These are phyloP conservation scores for Lepidium africanum DNA, from an alignment of 345 rosid species.

Conservation along the genomic window DNA sequence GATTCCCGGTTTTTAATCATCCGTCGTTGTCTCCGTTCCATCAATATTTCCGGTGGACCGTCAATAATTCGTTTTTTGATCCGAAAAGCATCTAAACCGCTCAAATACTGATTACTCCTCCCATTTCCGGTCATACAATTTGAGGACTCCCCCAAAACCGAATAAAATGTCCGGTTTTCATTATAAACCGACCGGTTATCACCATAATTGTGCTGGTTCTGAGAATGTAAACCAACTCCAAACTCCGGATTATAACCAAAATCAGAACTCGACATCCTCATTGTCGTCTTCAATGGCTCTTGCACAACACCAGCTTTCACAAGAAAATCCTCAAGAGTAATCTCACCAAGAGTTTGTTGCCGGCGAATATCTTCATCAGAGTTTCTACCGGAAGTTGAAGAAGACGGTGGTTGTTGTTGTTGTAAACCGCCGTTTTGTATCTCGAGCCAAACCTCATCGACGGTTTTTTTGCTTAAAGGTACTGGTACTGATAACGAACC, in stretches of 20 bases:
- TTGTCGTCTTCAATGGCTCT: conserved; percentile 22
- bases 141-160: conserved; percentile 35
- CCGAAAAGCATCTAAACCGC: conserved; percentile 30
- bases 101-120: conserved; percentile 18
- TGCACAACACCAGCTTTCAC: conserved; percentile 79
- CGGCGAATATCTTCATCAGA: conserved; percentile 28
- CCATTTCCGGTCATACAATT: conserved; percentile 28
- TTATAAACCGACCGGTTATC: conserved; percentile 25
- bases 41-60: conserved; percentile 62
- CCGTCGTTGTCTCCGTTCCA: conserved; percentile 75
- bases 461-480: conserved; percentile 74
- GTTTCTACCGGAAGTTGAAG: background rate
- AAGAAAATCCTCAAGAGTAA: conserved; percentile 80
- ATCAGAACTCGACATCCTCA: conserved; percentile 14
- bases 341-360: conserved; percentile 67
- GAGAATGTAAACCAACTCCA: conserved; percentile 31
- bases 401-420: conserved; percentile 1
- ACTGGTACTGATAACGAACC: conserved; percentile 70
- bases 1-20: conserved; percentile 96
- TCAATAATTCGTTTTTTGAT: conserved; percentile 49
- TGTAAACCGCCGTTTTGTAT: conserved; percentile 54
- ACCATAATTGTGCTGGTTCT: conserved; percentile 26
- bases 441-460: conserved; percentile 84
- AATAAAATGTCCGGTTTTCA: conserved; percentile 24
- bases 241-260: conserved; percentile 20